Evolutionary conservation across 225 moss, liverwort and hornwort species (phyloP).

Genomic region (Physcomitrium patens): DNA sequence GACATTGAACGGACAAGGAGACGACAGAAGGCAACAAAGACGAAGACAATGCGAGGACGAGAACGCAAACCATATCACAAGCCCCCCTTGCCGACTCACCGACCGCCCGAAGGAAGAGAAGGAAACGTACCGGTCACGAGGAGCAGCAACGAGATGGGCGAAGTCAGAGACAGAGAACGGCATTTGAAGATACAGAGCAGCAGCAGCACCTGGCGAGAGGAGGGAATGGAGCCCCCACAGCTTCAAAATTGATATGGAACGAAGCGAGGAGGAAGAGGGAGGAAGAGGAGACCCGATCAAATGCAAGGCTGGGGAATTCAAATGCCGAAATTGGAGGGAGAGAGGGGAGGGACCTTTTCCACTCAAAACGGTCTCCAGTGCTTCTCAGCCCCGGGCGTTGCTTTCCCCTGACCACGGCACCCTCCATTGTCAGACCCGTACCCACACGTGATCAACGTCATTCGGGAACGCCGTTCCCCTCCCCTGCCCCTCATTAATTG

Average conservation of each 20-base stretch:
- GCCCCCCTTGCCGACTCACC: too few species aligned
- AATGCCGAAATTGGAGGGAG: slow-evolving; percentile 30
- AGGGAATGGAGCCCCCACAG: background rate
- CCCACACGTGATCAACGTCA: too few species aligned
- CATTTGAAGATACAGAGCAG: too few species aligned
- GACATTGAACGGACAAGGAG: background rate
- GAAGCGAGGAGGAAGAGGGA: too few species aligned
- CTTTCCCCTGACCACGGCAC: too few species aligned
- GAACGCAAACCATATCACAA: background rate
- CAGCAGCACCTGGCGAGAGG: slow-evolving; percentile 27
- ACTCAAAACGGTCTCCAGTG: slow-evolving; percentile 9
- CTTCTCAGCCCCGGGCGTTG: too few species aligned
- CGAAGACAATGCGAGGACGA: background rate
- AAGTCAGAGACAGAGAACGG: slow-evolving; percentile 3
- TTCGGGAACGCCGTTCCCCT: too few species aligned
- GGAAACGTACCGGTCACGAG: background rate
- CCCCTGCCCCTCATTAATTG: too few species aligned
- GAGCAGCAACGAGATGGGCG: slow-evolving; percentile 22
- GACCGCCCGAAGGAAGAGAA: background rate
- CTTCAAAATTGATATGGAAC: background rate
- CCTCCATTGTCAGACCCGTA: too few species aligned
- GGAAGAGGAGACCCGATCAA: slow-evolving; percentile 3
- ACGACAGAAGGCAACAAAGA: background rate
- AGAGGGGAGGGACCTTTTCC: slow-evolving; percentile 23
- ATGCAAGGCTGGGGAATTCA: slow-evolving; percentile 16